Conservation (phyloP, 129 eudicot genomes). For the Flaveria robusta region DNA sequence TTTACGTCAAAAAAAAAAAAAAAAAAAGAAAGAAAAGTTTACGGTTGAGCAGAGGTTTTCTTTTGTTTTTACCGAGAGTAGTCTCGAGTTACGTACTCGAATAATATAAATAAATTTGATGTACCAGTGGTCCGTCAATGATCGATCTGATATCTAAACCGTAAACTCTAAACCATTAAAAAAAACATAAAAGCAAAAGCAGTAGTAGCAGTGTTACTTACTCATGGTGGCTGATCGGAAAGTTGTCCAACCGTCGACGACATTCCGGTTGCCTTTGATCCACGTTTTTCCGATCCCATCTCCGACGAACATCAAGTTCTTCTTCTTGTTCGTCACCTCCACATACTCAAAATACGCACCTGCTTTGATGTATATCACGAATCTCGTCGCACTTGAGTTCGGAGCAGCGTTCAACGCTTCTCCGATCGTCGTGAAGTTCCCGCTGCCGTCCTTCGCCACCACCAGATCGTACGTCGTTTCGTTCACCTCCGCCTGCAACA, state of each 20-base stretch:
- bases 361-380: conserved; percentile 74
- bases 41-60: too few species aligned
- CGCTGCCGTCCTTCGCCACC: conserved; percentile 89
- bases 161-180: too few species aligned
- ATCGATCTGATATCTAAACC: too few species aligned
- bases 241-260: conserved; percentile 91
- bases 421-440: conserved; percentile 68
- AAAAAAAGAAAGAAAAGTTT: too few species aligned
- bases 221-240: conserved; percentile 90
- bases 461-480: conserved; percentile 45
- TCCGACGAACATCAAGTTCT: conserved; percentile 72
- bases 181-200: background rate
- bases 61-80: too few species aligned
- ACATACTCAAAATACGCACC: conserved; percentile 88
- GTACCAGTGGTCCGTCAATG: too few species aligned
- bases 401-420: conserved; percentile 77
- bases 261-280: conserved; percentile 82
- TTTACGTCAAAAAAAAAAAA: too few species aligned
- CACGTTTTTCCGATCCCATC: conserved; percentile 90
- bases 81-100: too few species aligned
- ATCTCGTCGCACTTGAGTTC: conserved; percentile 53
- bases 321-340: conserved; percentile 66
- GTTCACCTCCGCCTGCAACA: conserved; percentile 50
- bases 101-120: too few species aligned
- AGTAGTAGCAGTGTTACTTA: conserved; percentile 40